Evolutionary conservation across 768 basidiomycete species (phyloP), one percentile per base, ranked within the genome.

Genomic region (Suillus hirtellus): DNA sequence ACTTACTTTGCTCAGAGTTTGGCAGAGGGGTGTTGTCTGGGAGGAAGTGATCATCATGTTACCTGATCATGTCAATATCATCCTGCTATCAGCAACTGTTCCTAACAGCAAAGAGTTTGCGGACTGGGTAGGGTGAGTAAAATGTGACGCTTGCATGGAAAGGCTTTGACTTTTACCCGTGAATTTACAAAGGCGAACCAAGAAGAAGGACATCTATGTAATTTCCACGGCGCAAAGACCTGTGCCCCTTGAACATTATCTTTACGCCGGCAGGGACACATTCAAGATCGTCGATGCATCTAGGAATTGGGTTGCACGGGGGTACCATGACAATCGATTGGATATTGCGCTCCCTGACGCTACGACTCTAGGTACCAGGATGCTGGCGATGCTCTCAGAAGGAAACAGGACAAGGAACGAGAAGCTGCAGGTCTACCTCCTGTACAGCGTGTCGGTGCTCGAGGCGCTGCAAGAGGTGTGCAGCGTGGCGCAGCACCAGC

Each of bases 1-100:
- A 59, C 34, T 50, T 55, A 5, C 55, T 74, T 42, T 43, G 60
- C n/a, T 63, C 24, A 49, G 63, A 44, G 61, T 58, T 59, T 55
- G 24, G 17, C 72, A 98, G 96, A 85, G 97, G 72, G 97, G 97
- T 46, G 97, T 99, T 19, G 97, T 99, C 14, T 99, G 97, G 97
- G 96, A 99, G 77, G 96, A 99, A 78, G 96, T 99, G 34, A 99
- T 99, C 68, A 99, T 99, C 74, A 98, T 99, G 95, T 82, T 99
- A 14, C 97, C 97, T 0, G 97, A 99, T 67, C 96, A 99, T 76
- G 92, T 99, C 73, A 96, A 92, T 75, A 99, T 99, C 71, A 98
- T 99, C 61, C 80, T 99, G 49, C 81, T 99, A 17, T 98, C 96
- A 3, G 97, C 97, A 10, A 99, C 97, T 2, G 96, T 99, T 0